These are phyloP conservation scores for Melastoma candidum DNA, from an alignment of 441 rosid genomes.

Conservation along the genomic window DNA sequence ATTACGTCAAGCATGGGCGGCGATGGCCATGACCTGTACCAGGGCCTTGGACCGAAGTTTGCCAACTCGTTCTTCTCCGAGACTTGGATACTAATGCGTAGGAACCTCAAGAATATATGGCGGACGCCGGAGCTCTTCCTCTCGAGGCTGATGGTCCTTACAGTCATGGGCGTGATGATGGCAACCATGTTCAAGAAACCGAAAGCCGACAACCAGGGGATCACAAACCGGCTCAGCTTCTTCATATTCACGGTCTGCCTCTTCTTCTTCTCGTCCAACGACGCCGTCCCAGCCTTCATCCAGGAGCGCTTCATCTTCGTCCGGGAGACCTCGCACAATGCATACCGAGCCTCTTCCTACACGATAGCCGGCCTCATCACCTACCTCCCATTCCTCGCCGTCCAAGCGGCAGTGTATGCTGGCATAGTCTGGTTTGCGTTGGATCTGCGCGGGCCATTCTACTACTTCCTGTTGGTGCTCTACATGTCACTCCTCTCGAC, in stretches of 20 bases:
- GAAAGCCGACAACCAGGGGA: slow-evolving; percentile 28
- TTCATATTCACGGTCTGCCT: slow-evolving; percentile 53
- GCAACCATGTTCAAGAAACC: slow-evolving; percentile 52
- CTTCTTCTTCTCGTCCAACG: slow-evolving; percentile 64
- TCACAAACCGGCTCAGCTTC: slow-evolving; percentile 50
- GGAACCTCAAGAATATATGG: slow-evolving; percentile 48
- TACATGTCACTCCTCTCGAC: slow-evolving; percentile 52
- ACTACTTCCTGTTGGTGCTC: slow-evolving; percentile 46
- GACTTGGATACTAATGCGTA: slow-evolving; percentile 49
- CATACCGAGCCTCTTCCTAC: slow-evolving; percentile 55
- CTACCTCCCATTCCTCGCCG: slow-evolving; percentile 47
- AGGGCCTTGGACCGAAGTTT: slow-evolving; percentile 30
- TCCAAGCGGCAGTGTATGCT: slow-evolving; percentile 46
- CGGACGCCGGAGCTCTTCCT: slow-evolving; percentile 68
- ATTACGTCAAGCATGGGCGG: slow-evolving; percentile 25
- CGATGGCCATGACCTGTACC: not conserved
- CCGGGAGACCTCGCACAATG: slow-evolving; percentile 54
- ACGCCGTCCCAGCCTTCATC: slow-evolving; percentile 62
- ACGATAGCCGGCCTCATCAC: slow-evolving; percentile 51
- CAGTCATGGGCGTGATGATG: slow-evolving; percentile 64
- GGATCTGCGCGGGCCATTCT: slow-evolving; percentile 37
- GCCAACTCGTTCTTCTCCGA: slow-evolving; percentile 43
- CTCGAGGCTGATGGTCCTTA: slow-evolving; percentile 48
- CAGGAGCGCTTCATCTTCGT: slow-evolving; percentile 60
- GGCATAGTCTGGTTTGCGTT: slow-evolving; percentile 49